Conservation (phyloP, 2,329 filamentous ascomycete genomes). For the Diaporthe capsici region DNA sequence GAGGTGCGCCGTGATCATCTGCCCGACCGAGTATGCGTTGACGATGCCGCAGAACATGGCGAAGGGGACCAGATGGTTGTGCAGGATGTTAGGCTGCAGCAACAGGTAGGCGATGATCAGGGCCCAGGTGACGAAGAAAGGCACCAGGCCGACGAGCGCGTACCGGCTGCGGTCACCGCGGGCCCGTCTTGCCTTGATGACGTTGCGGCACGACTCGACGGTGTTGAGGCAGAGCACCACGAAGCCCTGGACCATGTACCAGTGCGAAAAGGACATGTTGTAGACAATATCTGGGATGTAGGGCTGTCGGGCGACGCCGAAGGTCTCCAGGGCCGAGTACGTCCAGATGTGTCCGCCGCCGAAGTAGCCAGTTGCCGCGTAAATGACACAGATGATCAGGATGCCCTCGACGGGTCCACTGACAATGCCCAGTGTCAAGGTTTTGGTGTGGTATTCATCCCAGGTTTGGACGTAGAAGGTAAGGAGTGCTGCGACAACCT, state of each 20-base stretch:
- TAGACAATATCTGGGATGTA: constrained; percentile 81
- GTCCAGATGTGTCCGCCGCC: constrained; percentile 96
- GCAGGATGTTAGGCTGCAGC: constrained; percentile 86
- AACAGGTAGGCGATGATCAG: constrained; percentile 84
- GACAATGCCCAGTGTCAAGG: constrained; percentile 89
- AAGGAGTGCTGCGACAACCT: constrained; percentile 72
- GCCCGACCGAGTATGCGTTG: constrained; percentile 95
- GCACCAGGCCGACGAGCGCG: constrained; percentile 85
- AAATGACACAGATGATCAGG: constrained; percentile 85
- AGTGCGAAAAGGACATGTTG: constrained; percentile 88
- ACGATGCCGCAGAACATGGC: constrained; percentile 88
- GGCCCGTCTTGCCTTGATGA: constrained; percentile 83
- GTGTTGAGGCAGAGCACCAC: constrained; percentile 90
- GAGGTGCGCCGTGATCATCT: constrained; percentile 95
- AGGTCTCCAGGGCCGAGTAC: constrained; percentile 79
- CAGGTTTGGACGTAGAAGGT: constrained; percentile 99
- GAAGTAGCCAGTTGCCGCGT: constrained; percentile 84
- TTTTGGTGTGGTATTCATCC: constrained; percentile 99
- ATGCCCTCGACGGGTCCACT: constrained; percentile 97
- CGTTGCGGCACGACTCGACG: constrained; percentile 82
- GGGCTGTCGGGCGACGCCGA: constrained; percentile 75
- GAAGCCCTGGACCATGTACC: constrained; percentile 90
- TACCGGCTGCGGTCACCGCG: constrained; percentile 80
- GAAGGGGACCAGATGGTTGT: constrained; percentile 90
- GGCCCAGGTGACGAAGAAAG: constrained; percentile 84